Conservation (phyloP, 2,329 filamentous ascomycete species). For the Cadophora luteo-olivacea region DNA sequence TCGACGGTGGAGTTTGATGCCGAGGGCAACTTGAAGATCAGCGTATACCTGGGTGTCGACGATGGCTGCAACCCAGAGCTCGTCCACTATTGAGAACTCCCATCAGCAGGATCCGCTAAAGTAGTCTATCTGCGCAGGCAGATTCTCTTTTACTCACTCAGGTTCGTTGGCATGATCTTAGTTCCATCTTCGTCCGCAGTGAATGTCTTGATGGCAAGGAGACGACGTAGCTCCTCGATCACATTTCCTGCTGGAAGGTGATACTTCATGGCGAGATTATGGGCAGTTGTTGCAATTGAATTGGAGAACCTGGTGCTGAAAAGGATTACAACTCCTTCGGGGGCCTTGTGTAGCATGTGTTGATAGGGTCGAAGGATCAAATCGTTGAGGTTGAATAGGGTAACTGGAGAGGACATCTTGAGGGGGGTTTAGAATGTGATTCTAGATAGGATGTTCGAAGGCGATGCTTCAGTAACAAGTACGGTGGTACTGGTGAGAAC, state of each 20-base stretch:
- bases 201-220: constrained; percentile 24
- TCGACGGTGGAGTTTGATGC: constrained; percentile 21
- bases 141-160: constrained; percentile 1
- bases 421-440: too few species aligned
- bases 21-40: constrained; percentile 18
- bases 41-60: constrained; percentile 27
- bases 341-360: too few species aligned
- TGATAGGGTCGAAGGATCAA: too few species aligned
- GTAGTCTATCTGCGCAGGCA: too few species aligned
- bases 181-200: constrained; percentile 16
- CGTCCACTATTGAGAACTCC: constrained; percentile 15
- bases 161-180: constrained; percentile 24
- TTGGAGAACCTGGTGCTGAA: background rate
- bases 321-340: constrained; percentile 1
- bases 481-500: too few species aligned
- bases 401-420: too few species aligned
- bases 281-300: background rate
- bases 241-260: background rate
- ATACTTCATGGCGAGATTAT: background rate
- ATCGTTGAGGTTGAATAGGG: too few species aligned
- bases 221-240: constrained; percentile 24
- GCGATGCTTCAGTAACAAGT: too few species aligned
- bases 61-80: constrained; percentile 27
- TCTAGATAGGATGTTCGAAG: too few species aligned
- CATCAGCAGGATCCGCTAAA: too few species aligned